Percentiles rank a stretch among this genome's conserved stretches.
phyloP scores from a whole-genome alignment of 2,329 filamentous ascomycete species.

The Epichloe bromicola region DNA sequence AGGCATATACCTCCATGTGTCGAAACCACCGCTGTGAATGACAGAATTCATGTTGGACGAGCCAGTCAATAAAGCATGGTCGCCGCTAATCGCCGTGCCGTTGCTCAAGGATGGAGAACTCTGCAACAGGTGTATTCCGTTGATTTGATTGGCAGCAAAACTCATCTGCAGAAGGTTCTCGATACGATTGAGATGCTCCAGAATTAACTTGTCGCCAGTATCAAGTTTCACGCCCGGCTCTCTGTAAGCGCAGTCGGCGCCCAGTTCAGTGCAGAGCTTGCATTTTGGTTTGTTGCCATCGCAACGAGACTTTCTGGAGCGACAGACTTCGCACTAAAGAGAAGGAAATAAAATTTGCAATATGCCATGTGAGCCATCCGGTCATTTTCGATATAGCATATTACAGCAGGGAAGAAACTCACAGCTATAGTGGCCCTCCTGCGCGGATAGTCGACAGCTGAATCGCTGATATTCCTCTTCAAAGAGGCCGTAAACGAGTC shows the following conservation, averaged over 20 bases:
- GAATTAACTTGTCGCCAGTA: constrained; percentile 72
- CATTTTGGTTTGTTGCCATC: constrained; percentile 73
- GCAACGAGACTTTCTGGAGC: constrained; percentile 67
- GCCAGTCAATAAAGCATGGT: constrained; percentile 35
- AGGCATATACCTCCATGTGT: constrained; percentile 52
- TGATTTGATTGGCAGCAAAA: constrained; percentile 37
- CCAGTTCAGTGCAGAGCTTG: constrained; percentile 69
- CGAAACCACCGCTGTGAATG: constrained; percentile 52
- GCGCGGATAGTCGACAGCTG: constrained; percentile 49
- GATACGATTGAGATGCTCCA: constrained; percentile 66
- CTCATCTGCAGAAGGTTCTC: constrained; percentile 66
- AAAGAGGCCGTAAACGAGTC: constrained; percentile 44
- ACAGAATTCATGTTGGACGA: constrained; percentile 35
- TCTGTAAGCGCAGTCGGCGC: constrained; percentile 72
- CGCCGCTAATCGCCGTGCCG: constrained; percentile 45
- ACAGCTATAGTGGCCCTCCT: constrained; percentile 54
- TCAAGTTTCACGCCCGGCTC: constrained; percentile 81
- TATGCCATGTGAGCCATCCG: background rate
- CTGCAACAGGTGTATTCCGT: constrained; percentile 42
- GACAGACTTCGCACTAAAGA: constrained; percentile 63
- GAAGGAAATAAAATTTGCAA: background rate
- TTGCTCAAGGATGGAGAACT: constrained; percentile 54
- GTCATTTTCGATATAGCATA: background rate
- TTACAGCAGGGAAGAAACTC: constrained; percentile 18
- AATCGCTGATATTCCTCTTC: constrained; percentile 50